phyloP scores from a whole-genome alignment of 2,329 filamentous ascomycete genomes.

The Aspergillus tanneri region DNA sequence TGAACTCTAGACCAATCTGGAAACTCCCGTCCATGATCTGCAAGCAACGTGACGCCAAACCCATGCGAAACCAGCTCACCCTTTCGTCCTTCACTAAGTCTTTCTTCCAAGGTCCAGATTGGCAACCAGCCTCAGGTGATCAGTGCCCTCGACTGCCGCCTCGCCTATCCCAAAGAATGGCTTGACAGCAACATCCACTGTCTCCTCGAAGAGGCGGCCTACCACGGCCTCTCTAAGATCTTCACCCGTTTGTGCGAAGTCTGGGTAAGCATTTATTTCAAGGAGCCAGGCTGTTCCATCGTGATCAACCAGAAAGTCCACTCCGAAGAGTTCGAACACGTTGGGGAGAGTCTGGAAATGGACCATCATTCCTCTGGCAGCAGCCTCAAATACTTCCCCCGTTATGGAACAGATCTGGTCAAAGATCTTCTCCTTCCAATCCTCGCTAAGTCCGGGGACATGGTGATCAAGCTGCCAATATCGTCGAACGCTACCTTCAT shows the following conservation, averaged over 20 bases:
- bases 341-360: slow-evolving; percentile 90
- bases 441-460: slow-evolving; percentile 28
- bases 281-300: slow-evolving; percentile 69
- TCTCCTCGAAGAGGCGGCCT: slow-evolving; percentile 71
- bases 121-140: slow-evolving; percentile 40
- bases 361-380: slow-evolving; percentile 75
- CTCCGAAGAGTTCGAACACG: slow-evolving; percentile 86
- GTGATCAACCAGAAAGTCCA: slow-evolving; percentile 82
- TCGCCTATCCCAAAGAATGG: slow-evolving; percentile 60
- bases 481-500: slow-evolving; percentile 65
- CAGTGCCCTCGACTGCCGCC: slow-evolving; percentile 20
- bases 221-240: slow-evolving; percentile 68
- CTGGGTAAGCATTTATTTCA: slow-evolving; percentile 94
- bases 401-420: slow-evolving; percentile 71
- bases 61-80: background rate
- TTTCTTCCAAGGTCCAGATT: slow-evolving; percentile 44
- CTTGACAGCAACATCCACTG: slow-evolving; percentile 65
- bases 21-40: background rate
- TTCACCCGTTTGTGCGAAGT: slow-evolving; percentile 87
- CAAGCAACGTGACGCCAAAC: background rate
- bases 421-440: slow-evolving; percentile 64
- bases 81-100: slow-evolving; percentile 11
- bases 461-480: slow-evolving; percentile 68
- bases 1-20: background rate
- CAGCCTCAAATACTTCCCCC: slow-evolving; percentile 79